Base-by-base conservation (phyloP, 164 flowering plant genomes). In the Stephania japonica region DNA sequence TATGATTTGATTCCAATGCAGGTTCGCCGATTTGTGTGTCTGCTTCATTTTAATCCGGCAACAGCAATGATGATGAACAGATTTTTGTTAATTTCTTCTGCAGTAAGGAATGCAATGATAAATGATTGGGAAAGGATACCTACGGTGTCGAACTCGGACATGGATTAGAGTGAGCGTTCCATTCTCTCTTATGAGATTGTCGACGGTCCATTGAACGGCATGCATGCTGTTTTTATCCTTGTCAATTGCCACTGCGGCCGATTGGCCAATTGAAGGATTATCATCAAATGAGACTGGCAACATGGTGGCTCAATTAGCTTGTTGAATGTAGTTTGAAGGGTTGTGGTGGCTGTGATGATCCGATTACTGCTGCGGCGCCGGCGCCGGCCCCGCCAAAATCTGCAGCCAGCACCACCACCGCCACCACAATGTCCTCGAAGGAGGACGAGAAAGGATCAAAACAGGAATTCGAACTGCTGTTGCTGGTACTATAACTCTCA, bases 171-270 rank as follows among this genome's bases (percentile, higher is more conserved):
- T n/a, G 69, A 76, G 14, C n/a, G 13, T 21, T 23, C 63, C 74
- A 41, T 70, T 65, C 41, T 47, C 70, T 19, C 44, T 18, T 18
- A 69, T 74, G 42, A 78, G 72, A 32, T 78, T 70, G 10, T 81
- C 83, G 14, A 76, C 73, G 0, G 83, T 77, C 83, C 83, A 81
- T 72, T 68, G 76, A 10, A 81, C 74, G 8, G 81, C 81, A 62
- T 27, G 38, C 10, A 74, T 74, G 76, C 78, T 70, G 44, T 72
- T 73, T 71, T 72, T 80, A 61, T 81, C 81, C 49, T 27, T 73
- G 69, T 78, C 79, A 8, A 80, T 62, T 27, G 78, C 80, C 25
- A 77, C 78, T 8, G 72, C 75, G 7, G 53, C 42, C 0, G 50
- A 2, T 59, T 18, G 23, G n/a, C n/a, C n/a, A 44, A 14, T 56